Evolutionary conservation across 257 asterid species (phyloP).

Genomic region (Primulina eburnea): DNA sequence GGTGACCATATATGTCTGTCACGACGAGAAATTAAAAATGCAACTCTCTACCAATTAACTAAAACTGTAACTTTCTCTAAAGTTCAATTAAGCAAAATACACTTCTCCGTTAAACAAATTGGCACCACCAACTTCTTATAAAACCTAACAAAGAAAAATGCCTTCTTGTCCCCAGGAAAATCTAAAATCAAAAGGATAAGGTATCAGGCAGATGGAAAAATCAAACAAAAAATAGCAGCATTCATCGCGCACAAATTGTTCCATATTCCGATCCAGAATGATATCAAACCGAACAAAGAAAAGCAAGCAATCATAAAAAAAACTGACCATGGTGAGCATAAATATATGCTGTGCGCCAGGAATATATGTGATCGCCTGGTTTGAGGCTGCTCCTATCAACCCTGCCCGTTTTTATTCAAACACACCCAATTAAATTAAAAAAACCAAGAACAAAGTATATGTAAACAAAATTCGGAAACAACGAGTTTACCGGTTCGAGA

Average conservation of each 20-base stretch:
- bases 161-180: not conserved
- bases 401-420: constrained; percentile 38
- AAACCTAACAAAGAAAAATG: no score
- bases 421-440: not conserved
- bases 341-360: constrained; percentile 84
- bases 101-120: not conserved
- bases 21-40: not conserved
- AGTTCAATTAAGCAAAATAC: not conserved
- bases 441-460: not conserved
- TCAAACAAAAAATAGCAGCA: not conserved
- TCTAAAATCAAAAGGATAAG: not conserved
- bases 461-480: not conserved
- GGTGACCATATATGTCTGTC: not conserved
- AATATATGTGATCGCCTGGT: constrained; percentile 93
- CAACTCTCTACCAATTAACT: not conserved
- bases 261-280: not conserved
- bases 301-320: not conserved
- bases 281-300: not conserved
- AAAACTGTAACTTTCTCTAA: not conserved
- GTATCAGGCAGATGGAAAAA: not conserved
- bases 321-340: constrained; percentile 90
- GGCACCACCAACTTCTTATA: no score
- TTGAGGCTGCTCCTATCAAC: constrained; percentile 59
- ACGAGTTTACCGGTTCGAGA: constrained; percentile 45
- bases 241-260: no score